Evolutionary conservation across 164 flowering plant species (phyloP).

Genomic region (Chloranthus sessilifolius): DNA sequence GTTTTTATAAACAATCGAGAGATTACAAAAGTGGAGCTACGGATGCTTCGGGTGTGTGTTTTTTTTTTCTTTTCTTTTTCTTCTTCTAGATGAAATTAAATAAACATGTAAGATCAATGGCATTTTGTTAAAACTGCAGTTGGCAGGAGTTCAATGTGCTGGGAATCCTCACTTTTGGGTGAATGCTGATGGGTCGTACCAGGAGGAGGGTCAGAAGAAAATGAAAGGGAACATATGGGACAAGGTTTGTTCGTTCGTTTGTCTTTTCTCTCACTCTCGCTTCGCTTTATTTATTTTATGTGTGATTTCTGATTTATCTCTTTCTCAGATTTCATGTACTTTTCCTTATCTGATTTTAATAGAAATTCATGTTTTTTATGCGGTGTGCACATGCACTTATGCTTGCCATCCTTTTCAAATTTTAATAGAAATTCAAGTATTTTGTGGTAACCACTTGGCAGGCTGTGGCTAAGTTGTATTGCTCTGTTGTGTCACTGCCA

Average conservation of each 20-base stretch:
- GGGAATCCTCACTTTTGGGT: constrained; percentile 97
- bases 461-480: constrained; percentile 76
- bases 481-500: constrained; percentile 81
- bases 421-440: neutral
- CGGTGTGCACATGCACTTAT: too few species aligned
- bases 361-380: neutral
- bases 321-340: constrained; percentile 7
- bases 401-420: too few species aligned
- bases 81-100: neutral
- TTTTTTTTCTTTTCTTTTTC: neutral
- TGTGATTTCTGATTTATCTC: too few species aligned
- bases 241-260: constrained; percentile 44
- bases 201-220: constrained; percentile 93
- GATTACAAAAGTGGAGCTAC: constrained; percentile 79
- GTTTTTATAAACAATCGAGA: constrained; percentile 89
- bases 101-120: too few species aligned
- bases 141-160: constrained; percentile 95
- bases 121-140: constrained; percentile 34
- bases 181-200: constrained; percentile 91
- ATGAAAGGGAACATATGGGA: constrained; percentile 91
- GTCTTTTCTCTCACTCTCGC: neutral
- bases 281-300: neutral
- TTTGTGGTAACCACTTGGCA: constrained; percentile 22
- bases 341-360: neutral
- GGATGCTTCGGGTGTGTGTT: constrained; percentile 76